Conservation (phyloP, 2,329 filamentous ascomycete species). For the Mycosphaerella sp. region DNA sequence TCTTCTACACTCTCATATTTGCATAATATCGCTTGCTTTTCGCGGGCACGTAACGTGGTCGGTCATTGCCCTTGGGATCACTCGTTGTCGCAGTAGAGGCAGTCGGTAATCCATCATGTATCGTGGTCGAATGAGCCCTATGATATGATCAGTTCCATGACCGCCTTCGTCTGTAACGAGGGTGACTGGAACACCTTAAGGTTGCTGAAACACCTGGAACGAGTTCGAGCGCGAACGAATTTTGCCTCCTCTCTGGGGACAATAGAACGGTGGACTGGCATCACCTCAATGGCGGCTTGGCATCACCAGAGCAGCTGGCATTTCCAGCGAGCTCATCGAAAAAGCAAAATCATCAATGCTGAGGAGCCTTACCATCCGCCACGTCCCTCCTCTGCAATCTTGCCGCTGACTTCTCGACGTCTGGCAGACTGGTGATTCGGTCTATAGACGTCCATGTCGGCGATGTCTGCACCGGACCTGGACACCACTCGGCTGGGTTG, state of each 20-base stretch:
- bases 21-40: slow-evolving; percentile 12
- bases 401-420: slow-evolving; percentile 64
- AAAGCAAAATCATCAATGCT: neutral
- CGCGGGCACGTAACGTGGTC: slow-evolving; percentile 2
- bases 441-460: slow-evolving; percentile 32
- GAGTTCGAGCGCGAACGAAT: slow-evolving; percentile 3
- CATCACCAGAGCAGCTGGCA: slow-evolving; percentile 9
- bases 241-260: slow-evolving; percentile 2
- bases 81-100: neutral
- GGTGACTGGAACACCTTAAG: slow-evolving; percentile 6
- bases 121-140: slow-evolving; percentile 1
- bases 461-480: slow-evolving; percentile 43
- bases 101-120: neutral
- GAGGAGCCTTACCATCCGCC: slow-evolving; percentile 30
- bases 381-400: slow-evolving; percentile 64
- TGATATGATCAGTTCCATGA: slow-evolving; percentile 1
- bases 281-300: slow-evolving; percentile 13
- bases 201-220: neutral
- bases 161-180: slow-evolving; percentile 1
- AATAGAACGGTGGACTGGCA: slow-evolving; percentile 10
- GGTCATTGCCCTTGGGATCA: neutral
- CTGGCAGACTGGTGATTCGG: slow-evolving; percentile 30
- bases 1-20: slow-evolving; percentile 5
- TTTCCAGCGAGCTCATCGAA: slow-evolving; percentile 2
- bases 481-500: slow-evolving; percentile 39